phyloP scores from a whole-genome alignment of 176 grass and related monocot species.

The Oryza officinalis region DNA sequence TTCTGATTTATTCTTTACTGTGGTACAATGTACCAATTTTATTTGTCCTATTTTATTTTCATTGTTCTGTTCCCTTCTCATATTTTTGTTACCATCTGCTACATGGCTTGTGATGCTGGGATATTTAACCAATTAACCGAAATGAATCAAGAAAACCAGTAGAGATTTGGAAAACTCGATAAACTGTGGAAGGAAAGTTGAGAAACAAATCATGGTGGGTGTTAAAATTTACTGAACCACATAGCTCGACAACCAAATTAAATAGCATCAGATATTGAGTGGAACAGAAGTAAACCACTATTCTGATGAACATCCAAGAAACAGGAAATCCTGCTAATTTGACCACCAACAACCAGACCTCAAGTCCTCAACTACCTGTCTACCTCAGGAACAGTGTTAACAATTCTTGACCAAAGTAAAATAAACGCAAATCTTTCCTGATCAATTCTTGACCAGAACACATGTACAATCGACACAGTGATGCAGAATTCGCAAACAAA shows the following conservation, averaged over 20 bases:
- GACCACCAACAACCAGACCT: background rate
- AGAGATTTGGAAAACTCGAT: background rate
- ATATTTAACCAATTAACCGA: background rate
- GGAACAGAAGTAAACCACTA: background rate
- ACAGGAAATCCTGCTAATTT: constrained; percentile 7
- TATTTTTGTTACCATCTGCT: background rate
- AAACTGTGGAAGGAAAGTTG: background rate
- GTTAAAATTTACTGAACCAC: background rate
- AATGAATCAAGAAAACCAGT: background rate
- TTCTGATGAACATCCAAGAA: background rate
- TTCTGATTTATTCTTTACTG: background rate
- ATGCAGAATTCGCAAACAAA: background rate
- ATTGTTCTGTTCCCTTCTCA: background rate
- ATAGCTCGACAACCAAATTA: constrained; percentile 7
- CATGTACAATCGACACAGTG: background rate
- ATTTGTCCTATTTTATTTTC: background rate
- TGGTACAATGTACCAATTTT: background rate
- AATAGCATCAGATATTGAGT: background rate
- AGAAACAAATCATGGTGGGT: background rate
- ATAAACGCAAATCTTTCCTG: background rate
- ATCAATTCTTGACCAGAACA: constrained; percentile 2
- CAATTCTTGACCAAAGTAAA: background rate
- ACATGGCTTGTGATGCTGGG: background rate
- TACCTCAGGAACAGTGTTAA: background rate
- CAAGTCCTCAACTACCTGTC: background rate